phyloP scores from a whole-genome alignment of 768 basidiomycete species.

The Mycena galericulata region DNA sequence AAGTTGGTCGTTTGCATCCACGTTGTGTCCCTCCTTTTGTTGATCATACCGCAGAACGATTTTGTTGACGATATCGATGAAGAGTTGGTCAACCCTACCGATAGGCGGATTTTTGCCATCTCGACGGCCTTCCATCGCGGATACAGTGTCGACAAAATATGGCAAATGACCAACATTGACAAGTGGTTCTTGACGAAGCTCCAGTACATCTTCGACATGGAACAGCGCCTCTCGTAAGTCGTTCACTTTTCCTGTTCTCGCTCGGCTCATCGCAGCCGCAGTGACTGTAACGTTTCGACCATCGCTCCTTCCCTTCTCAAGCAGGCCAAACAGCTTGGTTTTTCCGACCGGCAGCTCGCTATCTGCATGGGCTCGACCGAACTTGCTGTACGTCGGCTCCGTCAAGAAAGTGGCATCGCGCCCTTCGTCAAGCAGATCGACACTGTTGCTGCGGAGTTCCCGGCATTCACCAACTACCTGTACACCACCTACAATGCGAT shows the following conservation, averaged over 20 bases:
- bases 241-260: neutral
- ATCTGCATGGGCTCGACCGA: slow-evolving; percentile 88
- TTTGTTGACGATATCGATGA: slow-evolving; percentile 92
- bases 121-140: slow-evolving; percentile 93
- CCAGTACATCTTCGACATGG: slow-evolving; percentile 85
- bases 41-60: slow-evolving; percentile 71
- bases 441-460: slow-evolving; percentile 98
- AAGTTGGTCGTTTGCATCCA: slow-evolving; percentile 55
- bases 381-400: slow-evolving; percentile 90
- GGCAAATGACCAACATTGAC: slow-evolving; percentile 98
- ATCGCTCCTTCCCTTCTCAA: slow-evolving; percentile 74
- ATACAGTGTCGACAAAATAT: slow-evolving; percentile 95
- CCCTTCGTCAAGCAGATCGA: slow-evolving; percentile 99
- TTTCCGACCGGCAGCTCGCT: slow-evolving; percentile 94
- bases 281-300: slow-evolving; percentile 72
- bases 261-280: slow-evolving; percentile 43
- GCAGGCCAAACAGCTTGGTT: slow-evolving; percentile 93
- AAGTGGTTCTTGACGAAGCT: slow-evolving; percentile 97
- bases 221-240: slow-evolving; percentile 79
- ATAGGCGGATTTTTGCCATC: slow-evolving; percentile 97
- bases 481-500: slow-evolving; percentile 98
- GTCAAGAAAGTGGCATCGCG: slow-evolving; percentile 84
- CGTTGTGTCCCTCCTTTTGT: neutral
- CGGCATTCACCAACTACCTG: slow-evolving; percentile 98
- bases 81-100: slow-evolving; percentile 94